These are phyloP conservation scores for Fusarium torulosum DNA, from an alignment of 2,329 filamentous ascomycete genomes.

Conservation along the genomic window DNA sequence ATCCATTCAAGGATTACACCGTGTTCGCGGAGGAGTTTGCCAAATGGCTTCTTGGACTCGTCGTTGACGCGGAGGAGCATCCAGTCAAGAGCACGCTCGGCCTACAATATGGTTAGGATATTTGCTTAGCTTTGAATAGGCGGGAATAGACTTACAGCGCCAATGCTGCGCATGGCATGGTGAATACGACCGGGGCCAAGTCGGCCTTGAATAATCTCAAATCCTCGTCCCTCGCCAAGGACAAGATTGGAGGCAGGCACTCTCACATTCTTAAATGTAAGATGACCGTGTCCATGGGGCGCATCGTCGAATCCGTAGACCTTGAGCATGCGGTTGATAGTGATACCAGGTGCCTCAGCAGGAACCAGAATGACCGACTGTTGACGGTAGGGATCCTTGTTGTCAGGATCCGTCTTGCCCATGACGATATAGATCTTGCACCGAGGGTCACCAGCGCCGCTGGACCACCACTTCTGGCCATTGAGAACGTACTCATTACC, in stretches of 20 bases:
- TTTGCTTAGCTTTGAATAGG: rapidly evolving
- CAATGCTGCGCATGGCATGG: constrained; percentile 96
- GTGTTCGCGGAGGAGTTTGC: constrained; percentile 86
- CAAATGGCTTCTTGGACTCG: constrained; percentile 89
- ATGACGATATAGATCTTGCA: constrained; percentile 97
- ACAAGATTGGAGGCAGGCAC: constrained; percentile 88
- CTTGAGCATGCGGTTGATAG: constrained; percentile 91
- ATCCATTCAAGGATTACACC: constrained; percentile 97
- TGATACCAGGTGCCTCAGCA: constrained; percentile 83
- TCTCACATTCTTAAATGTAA: constrained; percentile 89
- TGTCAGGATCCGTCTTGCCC: constrained; percentile 86
- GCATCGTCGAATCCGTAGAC: constrained; percentile 98
- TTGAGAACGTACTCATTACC: constrained; percentile 93
- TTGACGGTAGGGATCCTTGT: constrained; percentile 84
- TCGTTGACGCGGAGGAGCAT: constrained; percentile 96
- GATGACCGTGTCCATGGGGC: constrained; percentile 96
- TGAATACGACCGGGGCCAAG: constrained; percentile 96
- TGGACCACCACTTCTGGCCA: constrained; percentile 99
- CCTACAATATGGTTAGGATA: constrained; percentile 55
- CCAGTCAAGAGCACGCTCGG: constrained; percentile 93
- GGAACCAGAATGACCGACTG: constrained; percentile 95
- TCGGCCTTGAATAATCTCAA: constrained; percentile 98
- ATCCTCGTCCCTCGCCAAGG: constrained; percentile 91
- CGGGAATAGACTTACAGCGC: constrained; percentile 68
- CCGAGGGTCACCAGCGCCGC: constrained; percentile 90